Conservation (phyloP, 202 grass and related monocot genomes). For the Zizania palustris region DNA sequence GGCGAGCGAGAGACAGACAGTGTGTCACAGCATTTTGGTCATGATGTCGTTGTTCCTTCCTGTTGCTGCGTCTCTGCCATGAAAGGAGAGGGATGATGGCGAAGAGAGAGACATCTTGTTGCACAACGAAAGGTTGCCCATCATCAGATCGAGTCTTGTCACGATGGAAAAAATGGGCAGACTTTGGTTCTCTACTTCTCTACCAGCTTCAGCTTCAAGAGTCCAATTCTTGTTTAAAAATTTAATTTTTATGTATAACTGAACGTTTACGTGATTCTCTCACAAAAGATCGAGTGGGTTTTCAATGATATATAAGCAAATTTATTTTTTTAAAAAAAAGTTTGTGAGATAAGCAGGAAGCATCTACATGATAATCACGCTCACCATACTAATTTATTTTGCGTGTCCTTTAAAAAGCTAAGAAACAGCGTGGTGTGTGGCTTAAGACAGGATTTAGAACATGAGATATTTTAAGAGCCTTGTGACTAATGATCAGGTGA, state of each 20-base stretch:
- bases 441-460: too few species aligned
- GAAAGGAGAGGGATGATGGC: conserved; percentile 45
- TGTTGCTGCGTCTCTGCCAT: conserved; percentile 17
- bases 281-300: too few species aligned
- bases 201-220: conserved; percentile 4
- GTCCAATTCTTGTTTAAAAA: neutral
- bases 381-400: neutral
- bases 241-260: too few species aligned
- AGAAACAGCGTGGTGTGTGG: neutral
- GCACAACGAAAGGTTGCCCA: conserved; percentile 48
- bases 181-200: neutral
- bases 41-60: conserved; percentile 47
- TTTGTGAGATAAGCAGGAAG: neutral
- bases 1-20: neutral
- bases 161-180: neutral
- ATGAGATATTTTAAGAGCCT: too few species aligned
- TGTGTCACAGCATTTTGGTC: conserved; percentile 45
- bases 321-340: too few species aligned
- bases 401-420: neutral
- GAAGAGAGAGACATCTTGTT: conserved; percentile 18
- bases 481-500: too few species aligned
- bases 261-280: too few species aligned
- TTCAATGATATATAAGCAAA: too few species aligned
- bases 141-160: neutral
- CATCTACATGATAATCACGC: conserved; percentile 33